Conservation (phyloP, 2,329 filamentous ascomycete genomes). For the Aspergillus jensenii region DNA sequence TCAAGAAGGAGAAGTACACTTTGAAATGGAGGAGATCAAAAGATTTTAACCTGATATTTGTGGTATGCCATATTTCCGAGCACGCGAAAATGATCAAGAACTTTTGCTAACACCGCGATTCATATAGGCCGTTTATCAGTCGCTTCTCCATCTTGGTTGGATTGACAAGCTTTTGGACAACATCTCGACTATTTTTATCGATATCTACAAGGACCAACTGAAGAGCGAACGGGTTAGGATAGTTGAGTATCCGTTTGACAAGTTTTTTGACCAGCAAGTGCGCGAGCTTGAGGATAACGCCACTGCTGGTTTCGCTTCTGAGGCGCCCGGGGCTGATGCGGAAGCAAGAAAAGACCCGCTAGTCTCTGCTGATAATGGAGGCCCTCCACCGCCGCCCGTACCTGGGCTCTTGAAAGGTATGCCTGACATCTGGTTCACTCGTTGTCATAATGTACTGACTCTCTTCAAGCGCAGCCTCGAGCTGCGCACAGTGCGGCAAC, state of each 20-base stretch:
- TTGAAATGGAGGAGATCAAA: slow-evolving; percentile 91
- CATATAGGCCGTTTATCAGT: slow-evolving; percentile 87
- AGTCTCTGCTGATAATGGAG: slow-evolving; percentile 50
- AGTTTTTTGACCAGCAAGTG: slow-evolving; percentile 93
- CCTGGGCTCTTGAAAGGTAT: slow-evolving; percentile 53
- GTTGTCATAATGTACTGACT: slow-evolving; percentile 21
- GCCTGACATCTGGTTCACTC: background rate
- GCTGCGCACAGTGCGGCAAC: slow-evolving; percentile 44
- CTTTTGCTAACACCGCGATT: slow-evolving; percentile 17
- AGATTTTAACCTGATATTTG: slow-evolving; percentile 92
- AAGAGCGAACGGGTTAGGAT: slow-evolving; percentile 76
- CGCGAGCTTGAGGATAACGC: slow-evolving; percentile 62
- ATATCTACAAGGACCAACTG: slow-evolving; percentile 84
- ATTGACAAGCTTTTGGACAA: slow-evolving; percentile 96
- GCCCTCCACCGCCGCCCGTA: slow-evolving; percentile 52
- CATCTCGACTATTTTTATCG: slow-evolving; percentile 86
- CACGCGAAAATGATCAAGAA: slow-evolving; percentile 1
- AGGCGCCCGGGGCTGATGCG: slow-evolving; percentile 42
- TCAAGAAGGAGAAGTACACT: slow-evolving; percentile 90
- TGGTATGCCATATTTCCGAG: slow-evolving; percentile 58
- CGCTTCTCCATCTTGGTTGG: slow-evolving; percentile 91
- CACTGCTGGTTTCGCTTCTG: slow-evolving; percentile 43
- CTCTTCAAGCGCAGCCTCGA: slow-evolving; percentile 41
- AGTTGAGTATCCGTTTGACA: slow-evolving; percentile 81
- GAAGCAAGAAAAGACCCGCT: slow-evolving; percentile 49